phyloP scores from a whole-genome alignment of 176 grass and related monocot genomes.

The Stipa capillata region DNA sequence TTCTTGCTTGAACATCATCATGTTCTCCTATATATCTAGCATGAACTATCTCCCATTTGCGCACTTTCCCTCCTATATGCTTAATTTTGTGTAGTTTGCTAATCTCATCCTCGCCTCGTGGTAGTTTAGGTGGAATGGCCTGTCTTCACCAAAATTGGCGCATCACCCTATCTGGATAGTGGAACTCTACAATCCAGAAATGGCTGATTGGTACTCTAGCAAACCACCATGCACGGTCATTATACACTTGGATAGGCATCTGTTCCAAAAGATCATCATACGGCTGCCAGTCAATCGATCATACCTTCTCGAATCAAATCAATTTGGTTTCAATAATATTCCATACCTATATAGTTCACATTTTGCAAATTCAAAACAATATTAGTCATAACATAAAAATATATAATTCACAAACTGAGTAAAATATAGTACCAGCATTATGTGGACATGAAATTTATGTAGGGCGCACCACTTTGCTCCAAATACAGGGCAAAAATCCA shows the following conservation, averaged over 20 bases:
- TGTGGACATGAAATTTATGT: not conserved
- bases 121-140: not conserved
- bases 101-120: not conserved
- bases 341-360: not conserved
- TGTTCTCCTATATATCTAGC: not conserved
- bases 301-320: not conserved
- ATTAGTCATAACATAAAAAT: too few species aligned
- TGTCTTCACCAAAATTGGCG: not conserved
- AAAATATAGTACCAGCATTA: not conserved
- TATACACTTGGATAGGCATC: not conserved
- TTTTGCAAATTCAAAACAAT: too few species aligned
- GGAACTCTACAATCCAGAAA: not conserved
- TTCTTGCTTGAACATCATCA: not conserved
- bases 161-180: not conserved
- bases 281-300: not conserved
- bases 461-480: not conserved
- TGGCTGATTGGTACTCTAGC: not conserved
- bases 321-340: not conserved
- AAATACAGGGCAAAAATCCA: not conserved
- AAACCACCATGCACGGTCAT: not conserved
- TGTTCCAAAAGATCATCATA: not conserved
- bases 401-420: not conserved
- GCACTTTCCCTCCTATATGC: not conserved
- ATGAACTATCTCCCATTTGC: not conserved
- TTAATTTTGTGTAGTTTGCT: not conserved